Evolutionary conservation across 2,329 filamentous ascomycete species (phyloP).

Genomic region (Knufia fluminis): DNA sequence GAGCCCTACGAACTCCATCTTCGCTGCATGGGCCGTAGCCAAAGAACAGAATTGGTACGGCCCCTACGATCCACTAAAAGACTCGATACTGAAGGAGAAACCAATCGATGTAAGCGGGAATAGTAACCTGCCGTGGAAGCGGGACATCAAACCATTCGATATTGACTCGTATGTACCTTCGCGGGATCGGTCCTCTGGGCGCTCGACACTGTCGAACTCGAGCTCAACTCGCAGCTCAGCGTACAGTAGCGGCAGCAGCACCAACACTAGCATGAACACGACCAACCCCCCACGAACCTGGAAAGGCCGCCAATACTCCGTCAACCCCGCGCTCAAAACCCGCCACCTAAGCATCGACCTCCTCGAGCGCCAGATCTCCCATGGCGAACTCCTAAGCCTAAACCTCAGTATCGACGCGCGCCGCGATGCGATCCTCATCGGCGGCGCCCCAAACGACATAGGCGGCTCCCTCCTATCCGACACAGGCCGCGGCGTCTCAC

Average conservation of each 20-base stretch:
- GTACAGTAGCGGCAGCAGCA: too few species aligned
- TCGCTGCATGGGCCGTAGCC: too few species aligned
- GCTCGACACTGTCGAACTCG: too few species aligned
- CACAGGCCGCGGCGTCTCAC: too few species aligned
- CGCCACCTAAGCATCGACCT: not conserved
- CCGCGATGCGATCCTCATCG: not conserved
- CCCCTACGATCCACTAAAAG: not conserved
- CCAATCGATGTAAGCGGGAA: not conserved
- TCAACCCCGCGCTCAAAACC: not conserved
- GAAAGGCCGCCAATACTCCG: not conserved
- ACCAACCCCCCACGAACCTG: not conserved
- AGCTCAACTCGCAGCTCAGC: too few species aligned
- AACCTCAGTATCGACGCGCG: not conserved
- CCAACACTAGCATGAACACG: too few species aligned
- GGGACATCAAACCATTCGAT: too few species aligned
- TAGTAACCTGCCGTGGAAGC: too few species aligned
- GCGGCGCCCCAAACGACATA: not conserved
- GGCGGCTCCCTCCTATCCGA: not conserved
- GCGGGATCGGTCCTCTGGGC: too few species aligned
- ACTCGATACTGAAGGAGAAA: not conserved
- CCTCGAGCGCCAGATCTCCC: constrained; percentile 1
- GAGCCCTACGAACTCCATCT: too few species aligned
- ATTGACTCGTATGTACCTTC: too few species aligned
- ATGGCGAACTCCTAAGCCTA: not conserved
- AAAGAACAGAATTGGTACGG: too few species aligned